Conservation (phyloP, 345 rosid genomes). For the Citrus mangshanensis region DNA sequence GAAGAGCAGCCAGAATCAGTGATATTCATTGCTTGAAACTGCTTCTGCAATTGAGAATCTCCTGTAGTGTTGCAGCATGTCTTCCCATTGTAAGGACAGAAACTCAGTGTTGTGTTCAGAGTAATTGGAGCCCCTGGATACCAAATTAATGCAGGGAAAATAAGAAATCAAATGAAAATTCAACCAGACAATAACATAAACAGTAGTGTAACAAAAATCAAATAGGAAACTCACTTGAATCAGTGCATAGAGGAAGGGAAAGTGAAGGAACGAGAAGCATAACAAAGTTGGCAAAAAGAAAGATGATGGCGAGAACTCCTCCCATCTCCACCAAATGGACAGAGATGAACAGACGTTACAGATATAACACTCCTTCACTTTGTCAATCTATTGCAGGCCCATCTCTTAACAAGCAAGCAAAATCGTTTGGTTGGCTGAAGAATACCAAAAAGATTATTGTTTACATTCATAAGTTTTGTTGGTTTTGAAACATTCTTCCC, state of each 20-base stretch:
- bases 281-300: slow-evolving; percentile 36
- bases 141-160: slow-evolving; percentile 13
- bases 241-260: slow-evolving; percentile 55
- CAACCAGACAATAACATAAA: slow-evolving; percentile 5
- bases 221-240: slow-evolving; percentile 47
- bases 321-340: slow-evolving; percentile 34
- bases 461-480: slow-evolving; percentile 1
- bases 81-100: slow-evolving; percentile 78
- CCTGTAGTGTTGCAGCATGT: slow-evolving; percentile 78
- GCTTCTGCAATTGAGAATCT: slow-evolving; percentile 66
- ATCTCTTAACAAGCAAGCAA: slow-evolving; percentile 23
- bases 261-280: slow-evolving; percentile 38
- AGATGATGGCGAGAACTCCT: slow-evolving; percentile 30
- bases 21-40: slow-evolving; percentile 68
- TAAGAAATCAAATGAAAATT: background rate
- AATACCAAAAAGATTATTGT: background rate
- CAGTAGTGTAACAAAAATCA: background rate
- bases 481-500: slow-evolving; percentile 25
- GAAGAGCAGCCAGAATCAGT: slow-evolving; percentile 64
- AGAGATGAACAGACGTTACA: slow-evolving; percentile 1
- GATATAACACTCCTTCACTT: slow-evolving; percentile 2
- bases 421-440: slow-evolving; percentile 12
- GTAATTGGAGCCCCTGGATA: slow-evolving; percentile 60
- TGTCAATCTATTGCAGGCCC: slow-evolving; percentile 20
- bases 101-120: slow-evolving; percentile 50